Percentiles rank a stretch among this genome's conserved stretches.
Evolutionary conservation across 768 basidiomycete species (phyloP).

Genomic region (Pisolithus tinctorius): DNA sequence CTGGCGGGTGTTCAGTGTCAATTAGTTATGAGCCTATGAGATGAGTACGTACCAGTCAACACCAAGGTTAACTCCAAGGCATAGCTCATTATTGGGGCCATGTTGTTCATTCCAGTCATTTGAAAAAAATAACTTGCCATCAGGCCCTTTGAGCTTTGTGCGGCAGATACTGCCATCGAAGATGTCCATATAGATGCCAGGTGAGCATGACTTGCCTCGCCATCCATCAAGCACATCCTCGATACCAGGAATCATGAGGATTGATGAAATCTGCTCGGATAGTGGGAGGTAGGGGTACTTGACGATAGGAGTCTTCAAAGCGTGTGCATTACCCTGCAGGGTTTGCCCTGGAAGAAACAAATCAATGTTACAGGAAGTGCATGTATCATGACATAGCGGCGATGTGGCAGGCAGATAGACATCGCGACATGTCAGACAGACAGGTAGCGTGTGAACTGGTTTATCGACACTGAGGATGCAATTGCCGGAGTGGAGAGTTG

Average conservation of each 20-base stretch:
- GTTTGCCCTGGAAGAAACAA: neutral
- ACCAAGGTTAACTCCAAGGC: constrained; percentile 22
- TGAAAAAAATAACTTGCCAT: no score
- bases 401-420: constrained; percentile 8
- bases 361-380: no score
- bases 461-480: neutral
- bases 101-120: neutral
- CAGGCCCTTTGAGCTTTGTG: no score
- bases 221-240: constrained; percentile 14
- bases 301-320: neutral
- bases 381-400: neutral
- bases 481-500: constrained; percentile 16
- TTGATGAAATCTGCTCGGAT: neutral
- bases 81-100: constrained; percentile 18
- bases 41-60: constrained; percentile 24
- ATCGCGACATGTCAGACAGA: constrained; percentile 16
- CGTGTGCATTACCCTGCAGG: neutral
- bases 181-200: constrained; percentile 17
- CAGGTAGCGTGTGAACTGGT: constrained; percentile 10
- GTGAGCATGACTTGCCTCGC: neutral
- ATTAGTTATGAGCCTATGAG: neutral
- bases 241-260: neutral
- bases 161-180: constrained; percentile 24
- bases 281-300: constrained; percentile 6
- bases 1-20: no score